Base-by-base conservation (phyloP, 345 rosid species). In the Arabidopsis thaliana region DNA sequence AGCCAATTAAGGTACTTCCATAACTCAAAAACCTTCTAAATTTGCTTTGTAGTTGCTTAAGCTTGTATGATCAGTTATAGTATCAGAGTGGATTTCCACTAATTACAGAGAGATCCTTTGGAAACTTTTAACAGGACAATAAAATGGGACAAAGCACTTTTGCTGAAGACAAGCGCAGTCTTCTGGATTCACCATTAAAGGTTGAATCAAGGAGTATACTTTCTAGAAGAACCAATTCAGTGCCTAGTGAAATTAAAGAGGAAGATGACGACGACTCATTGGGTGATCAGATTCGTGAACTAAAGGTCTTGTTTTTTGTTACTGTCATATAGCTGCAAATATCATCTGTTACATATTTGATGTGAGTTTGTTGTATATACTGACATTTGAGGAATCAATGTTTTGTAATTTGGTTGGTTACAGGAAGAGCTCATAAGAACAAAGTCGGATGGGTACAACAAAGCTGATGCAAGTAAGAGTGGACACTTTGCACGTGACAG, bases 351-450 rank as follows among this genome's bases (percentile, higher is more conserved):
- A 22, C 28, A 4, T 58, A 23, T 42, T 36, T 10, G 2, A 13
- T 30, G 12, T 73, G 75, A 24, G 14, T 57, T 44, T 69, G 25
- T 50, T 69, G 7, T 67, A 62, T 25, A 13, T 71, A 40, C 73
- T 79, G 59, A 71, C 70, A 72, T 66, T 67, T 67, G 38, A 25
- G 48, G 56, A 59, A 68, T 67, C 46, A 5, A 64, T 3, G 10
- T 59, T 44, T 50, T 49, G 40, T 25, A 11, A 33, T 58, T 65
- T 28, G 32, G 32, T 69, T 75, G 59, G 42, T 81, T 56, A 53
- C 90, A 93, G 98, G 96, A 93, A 53, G 96, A 93, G 77, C 98
- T 93, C 32, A 84, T 93, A 67, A 86, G 88, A 87, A 88, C 94
- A n/a, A 93, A 86, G 75, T 89, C 91, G 56, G 87, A 84, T 78